These are phyloP conservation scores for Davidsoniella australis DNA, from an alignment of 2,329 filamentous ascomycete species.

Conservation along the genomic window DNA sequence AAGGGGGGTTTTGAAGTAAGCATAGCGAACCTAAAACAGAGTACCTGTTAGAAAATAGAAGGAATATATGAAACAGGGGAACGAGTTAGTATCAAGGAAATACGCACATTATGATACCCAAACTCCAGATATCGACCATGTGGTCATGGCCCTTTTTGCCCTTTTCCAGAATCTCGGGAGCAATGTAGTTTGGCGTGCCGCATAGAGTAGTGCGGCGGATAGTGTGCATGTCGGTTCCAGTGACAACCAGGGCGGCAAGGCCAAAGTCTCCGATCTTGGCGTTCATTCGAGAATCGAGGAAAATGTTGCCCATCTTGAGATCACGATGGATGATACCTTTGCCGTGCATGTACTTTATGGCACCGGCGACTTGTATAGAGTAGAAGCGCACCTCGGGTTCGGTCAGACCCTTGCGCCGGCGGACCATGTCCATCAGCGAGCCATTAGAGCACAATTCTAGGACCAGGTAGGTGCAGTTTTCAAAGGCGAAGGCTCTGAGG, in stretches of 20 bases:
- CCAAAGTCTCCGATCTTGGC: conserved; percentile 97
- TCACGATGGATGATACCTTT: conserved; percentile 94
- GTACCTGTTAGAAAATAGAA: conserved; percentile 7
- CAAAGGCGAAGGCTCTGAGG: conserved; percentile 79
- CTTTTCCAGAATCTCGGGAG: conserved; percentile 88
- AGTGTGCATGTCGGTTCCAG: conserved; percentile 74
- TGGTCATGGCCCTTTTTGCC: conserved; percentile 90
- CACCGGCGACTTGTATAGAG: conserved; percentile 84
- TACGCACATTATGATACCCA: conserved; percentile 84
- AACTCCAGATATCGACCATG: conserved; percentile 95
- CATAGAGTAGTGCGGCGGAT: conserved; percentile 82
- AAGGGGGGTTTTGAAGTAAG: conserved; percentile 93
- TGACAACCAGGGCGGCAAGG: conserved; percentile 76
- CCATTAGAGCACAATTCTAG: conserved; percentile 90
- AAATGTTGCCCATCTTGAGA: conserved; percentile 95
- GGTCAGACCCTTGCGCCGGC: conserved; percentile 74
- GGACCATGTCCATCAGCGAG: conserved; percentile 94
- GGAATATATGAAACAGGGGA: neutral
- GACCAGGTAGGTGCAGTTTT: conserved; percentile 80
- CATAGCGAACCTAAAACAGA: conserved; percentile 60
- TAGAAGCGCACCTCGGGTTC: conserved; percentile 90
- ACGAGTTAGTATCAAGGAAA: neutral
- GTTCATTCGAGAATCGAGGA: conserved; percentile 88
- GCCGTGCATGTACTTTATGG: conserved; percentile 94
- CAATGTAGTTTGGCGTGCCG: conserved; percentile 95